Evolutionary conservation across 768 basidiomycete genomes (phyloP).

Genomic region (Auricularia cornea): DNA sequence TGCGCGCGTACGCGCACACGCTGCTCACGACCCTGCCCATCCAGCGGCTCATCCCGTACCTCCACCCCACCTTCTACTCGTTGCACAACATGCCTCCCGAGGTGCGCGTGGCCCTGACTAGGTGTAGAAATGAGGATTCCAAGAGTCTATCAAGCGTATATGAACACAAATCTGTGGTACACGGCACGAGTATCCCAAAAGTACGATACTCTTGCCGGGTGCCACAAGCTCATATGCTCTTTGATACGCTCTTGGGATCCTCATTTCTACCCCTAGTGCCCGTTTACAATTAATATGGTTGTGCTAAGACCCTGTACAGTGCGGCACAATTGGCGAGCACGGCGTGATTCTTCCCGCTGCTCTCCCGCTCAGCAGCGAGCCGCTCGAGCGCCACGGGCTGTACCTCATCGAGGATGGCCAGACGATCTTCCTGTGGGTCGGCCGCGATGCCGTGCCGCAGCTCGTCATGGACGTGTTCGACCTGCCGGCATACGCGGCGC

Average conservation of each 20-base stretch:
- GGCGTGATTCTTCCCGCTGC: slow-evolving; percentile 84
- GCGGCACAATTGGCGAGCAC: slow-evolving; percentile 82
- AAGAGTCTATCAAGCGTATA: too few species aligned
- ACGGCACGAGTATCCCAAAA: too few species aligned
- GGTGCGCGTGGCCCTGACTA: slow-evolving; percentile 38
- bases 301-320: too few species aligned
- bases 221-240: too few species aligned
- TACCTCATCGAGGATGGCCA: slow-evolving; percentile 97
- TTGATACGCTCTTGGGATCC: too few species aligned
- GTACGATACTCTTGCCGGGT: too few species aligned
- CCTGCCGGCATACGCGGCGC: slow-evolving; percentile 74
- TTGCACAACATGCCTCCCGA: slow-evolving; percentile 94
- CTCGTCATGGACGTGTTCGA: slow-evolving; percentile 92
- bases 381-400: slow-evolving; percentile 89
- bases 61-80: slow-evolving; percentile 93
- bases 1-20: slow-evolving; percentile 91
- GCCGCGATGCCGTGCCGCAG: slow-evolving; percentile 94
- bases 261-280: too few species aligned
- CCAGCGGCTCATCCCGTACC: slow-evolving; percentile 84
- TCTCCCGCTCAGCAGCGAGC: slow-evolving; percentile 89
- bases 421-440: slow-evolving; percentile 96
- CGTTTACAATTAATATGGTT: too few species aligned
- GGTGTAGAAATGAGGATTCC: too few species aligned
- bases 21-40: slow-evolving; percentile 86
- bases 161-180: too few species aligned